Evolutionary conservation across 345 rosid genomes (phyloP), one percentile per base, ranked within the genome.

Genomic region (Camelina neglecta): DNA sequence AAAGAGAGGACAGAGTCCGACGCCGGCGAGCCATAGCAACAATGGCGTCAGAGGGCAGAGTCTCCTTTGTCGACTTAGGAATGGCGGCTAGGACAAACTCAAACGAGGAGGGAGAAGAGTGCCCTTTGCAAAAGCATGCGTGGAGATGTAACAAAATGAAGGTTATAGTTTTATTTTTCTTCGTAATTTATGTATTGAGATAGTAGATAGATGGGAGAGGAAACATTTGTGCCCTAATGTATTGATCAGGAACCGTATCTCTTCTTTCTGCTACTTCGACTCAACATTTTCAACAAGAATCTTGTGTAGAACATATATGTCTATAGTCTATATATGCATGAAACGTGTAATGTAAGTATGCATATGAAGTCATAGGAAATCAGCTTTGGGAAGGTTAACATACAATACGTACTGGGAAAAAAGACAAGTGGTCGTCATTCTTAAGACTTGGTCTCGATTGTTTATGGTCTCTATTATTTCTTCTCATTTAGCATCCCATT

Each of bases 401-500:
- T 29, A 29, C 31, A 18, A 18, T 18, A 18, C 26, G 24, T 48
- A 55, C 39, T 48, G 11, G 50, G 5, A 18, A n/a, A 24, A 54
- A 4, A 33, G 4, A n/a, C 18, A 2, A 15, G 16, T 5, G 49
- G 18, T 45, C 49, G 2, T 45, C 18, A 5, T 45, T 13, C 39
- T 41, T 24, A 55, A 41, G 39, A 54, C 9, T n/a, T 41, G 51
- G 54, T 69, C 16, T 44, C 16, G 33, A 29, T 56, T 11, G 15
- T 55, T 55, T 55, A 12, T 31, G 47, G 33, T 47, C 75, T 59
- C 45, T 42, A 10, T 57, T 16, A 29, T 44, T 69, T 26, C 31
- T 11, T 69, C 66, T 33, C 75, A 59, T 35, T 71, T 47, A 59
- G 4, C 63, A 5, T 10, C 12, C 24, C 15, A 35, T 65, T 48